These are phyloP conservation scores for Fusarium fujikuroi DNA, from an alignment of 2,329 filamentous ascomycete genomes.

Conservation along the genomic window DNA sequence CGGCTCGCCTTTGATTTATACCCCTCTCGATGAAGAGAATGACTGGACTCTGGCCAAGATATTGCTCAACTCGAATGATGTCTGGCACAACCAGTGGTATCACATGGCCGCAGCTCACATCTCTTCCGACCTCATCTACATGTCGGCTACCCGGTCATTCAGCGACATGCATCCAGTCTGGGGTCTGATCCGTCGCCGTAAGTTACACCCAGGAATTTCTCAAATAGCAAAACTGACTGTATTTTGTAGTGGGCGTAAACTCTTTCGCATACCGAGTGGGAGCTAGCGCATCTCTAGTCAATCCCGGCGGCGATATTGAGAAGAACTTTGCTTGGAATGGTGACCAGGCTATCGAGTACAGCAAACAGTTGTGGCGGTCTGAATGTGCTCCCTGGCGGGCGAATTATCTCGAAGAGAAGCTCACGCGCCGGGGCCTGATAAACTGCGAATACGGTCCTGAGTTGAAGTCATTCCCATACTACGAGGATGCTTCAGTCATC, in stretches of 20 bases:
- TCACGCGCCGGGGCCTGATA: neutral
- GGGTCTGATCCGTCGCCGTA: neutral
- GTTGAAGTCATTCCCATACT: neutral
- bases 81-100: neutral
- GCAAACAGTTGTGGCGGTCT: accelerated
- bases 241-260: neutral
- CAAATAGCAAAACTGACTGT: accelerated
- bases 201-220: accelerated
- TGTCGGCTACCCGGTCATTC: neutral
- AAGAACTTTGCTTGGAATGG: neutral
- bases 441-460: neutral
- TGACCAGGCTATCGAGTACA: neutral
- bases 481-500: neutral
- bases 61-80: neutral
- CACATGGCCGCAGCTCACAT: neutral
- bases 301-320: neutral
- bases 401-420: neutral
- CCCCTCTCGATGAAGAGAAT: neutral
- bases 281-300: accelerated
- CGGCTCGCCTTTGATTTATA: neutral
- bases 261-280: neutral
- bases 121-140: neutral
- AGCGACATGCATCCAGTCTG: neutral
- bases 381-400: neutral
- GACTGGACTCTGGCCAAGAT: neutral